phyloP scores from a whole-genome alignment of 2,329 filamentous ascomycete species.

The Mycocentrospora acerina region DNA sequence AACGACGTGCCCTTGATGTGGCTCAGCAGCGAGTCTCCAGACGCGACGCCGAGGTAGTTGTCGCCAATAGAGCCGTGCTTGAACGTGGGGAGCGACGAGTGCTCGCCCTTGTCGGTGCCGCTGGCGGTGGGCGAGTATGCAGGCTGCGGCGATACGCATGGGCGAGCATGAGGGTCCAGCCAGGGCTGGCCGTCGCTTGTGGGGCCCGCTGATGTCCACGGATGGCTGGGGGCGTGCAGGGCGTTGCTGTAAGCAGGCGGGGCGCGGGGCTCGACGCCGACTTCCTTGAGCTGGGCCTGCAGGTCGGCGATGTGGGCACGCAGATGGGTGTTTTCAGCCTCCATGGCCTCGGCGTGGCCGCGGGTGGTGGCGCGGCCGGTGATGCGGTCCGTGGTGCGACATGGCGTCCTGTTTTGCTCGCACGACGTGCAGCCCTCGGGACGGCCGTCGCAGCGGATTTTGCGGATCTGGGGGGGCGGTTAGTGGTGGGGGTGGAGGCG shows the following conservation, averaged over 20 bases:
- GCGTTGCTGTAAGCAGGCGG: constrained; percentile 41
- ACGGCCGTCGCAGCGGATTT: constrained; percentile 82
- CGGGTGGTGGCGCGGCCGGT: constrained; percentile 77
- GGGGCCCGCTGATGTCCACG: constrained; percentile 16
- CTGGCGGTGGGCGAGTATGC: constrained; percentile 25
- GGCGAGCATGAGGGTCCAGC: constrained; percentile 21
- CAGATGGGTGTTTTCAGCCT: constrained; percentile 70
- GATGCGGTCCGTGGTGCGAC: constrained; percentile 83
- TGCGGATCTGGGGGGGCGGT: constrained; percentile 69
- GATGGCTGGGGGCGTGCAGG: constrained; percentile 13
- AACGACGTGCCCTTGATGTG: constrained; percentile 74
- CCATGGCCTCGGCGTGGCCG: constrained; percentile 75
- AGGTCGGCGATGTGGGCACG: constrained; percentile 67
- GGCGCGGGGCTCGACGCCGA: constrained; percentile 62
- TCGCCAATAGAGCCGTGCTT: constrained; percentile 55
- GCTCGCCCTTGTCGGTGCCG: constrained; percentile 15
- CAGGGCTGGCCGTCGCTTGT: constrained; percentile 22
- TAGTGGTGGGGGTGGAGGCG: too few species aligned
- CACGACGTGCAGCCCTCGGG: constrained; percentile 83
- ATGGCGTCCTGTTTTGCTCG: constrained; percentile 72
- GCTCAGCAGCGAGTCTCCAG: constrained; percentile 66
- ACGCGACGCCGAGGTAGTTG: constrained; percentile 66
- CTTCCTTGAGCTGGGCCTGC: constrained; percentile 63
- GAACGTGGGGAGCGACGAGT: constrained; percentile 47
- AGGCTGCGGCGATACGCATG: constrained; percentile 28